phyloP scores from a whole-genome alignment of 2,329 filamentous ascomycete genomes.

The Fusarium sp. region DNA sequence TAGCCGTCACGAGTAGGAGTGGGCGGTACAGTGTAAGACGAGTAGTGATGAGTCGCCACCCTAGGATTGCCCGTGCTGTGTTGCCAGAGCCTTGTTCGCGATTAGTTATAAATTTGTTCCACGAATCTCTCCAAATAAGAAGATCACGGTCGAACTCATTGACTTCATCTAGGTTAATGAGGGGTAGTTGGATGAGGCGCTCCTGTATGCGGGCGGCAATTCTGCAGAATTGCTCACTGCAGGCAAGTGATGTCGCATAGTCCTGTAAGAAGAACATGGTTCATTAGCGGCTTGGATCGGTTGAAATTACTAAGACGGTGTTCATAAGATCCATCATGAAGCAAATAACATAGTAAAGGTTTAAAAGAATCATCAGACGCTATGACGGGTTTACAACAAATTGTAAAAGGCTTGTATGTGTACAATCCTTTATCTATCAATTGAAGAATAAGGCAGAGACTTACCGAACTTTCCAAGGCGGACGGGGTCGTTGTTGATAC shows the following conservation, averaged over 20 bases:
- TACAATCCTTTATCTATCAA: no score
- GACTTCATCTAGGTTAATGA: slow-evolving; percentile 73
- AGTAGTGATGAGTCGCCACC: slow-evolving; percentile 12
- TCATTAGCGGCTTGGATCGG: neutral
- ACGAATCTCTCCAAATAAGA: neutral
- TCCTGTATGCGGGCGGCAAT: slow-evolving; percentile 85
- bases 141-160: slow-evolving; percentile 6
- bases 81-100: neutral
- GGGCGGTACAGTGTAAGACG: slow-evolving; percentile 22
- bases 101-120: slow-evolving; percentile 1
- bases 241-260: slow-evolving; percentile 70
- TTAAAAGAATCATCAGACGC: no score
- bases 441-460: neutral
- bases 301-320: no score
- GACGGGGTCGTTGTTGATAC: slow-evolving; percentile 67
- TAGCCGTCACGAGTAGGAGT: neutral
- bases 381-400: no score
- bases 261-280: neutral
- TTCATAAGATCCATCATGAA: no score
- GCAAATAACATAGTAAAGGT: no score
- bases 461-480: neutral
- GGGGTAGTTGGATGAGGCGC: slow-evolving; percentile 75
- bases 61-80: neutral
- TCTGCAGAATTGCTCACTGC: slow-evolving; percentile 82
- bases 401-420: no score